Percentiles rank a stretch among this genome's conserved stretches.
phyloP scores from a whole-genome alignment of 306 rosid genomes.

The Quercus glauca region DNA sequence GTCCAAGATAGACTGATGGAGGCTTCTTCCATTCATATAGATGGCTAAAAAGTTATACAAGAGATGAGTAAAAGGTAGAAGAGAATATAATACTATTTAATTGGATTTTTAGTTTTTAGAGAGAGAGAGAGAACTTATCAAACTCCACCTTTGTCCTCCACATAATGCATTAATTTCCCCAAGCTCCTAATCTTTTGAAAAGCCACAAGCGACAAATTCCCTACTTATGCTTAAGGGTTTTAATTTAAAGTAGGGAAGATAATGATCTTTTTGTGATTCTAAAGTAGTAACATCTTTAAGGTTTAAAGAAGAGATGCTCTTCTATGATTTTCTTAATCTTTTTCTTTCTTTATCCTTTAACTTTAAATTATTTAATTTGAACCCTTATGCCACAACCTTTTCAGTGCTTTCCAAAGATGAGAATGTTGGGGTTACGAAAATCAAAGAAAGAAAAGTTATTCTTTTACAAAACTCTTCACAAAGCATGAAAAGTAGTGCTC shows the following conservation, averaged over 20 bases:
- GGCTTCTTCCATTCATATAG: slow-evolving; percentile 46
- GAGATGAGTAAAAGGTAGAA: slow-evolving; percentile 24
- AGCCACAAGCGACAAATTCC: slow-evolving; percentile 79
- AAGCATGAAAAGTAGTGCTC: slow-evolving; percentile 91
- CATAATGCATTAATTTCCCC: slow-evolving; percentile 39
- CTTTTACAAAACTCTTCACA: slow-evolving; percentile 66
- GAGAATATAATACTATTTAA: slow-evolving; percentile 28
- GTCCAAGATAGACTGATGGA: slow-evolving; percentile 33
- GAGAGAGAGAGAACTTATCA: slow-evolving; percentile 25
- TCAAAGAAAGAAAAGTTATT: slow-evolving; percentile 76
- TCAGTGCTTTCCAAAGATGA: slow-evolving; percentile 64
- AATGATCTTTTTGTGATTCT: slow-evolving; percentile 84
- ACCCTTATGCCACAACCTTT: slow-evolving; percentile 59
- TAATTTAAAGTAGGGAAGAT: slow-evolving; percentile 62
- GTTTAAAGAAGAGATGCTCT: slow-evolving; percentile 74
- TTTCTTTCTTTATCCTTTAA: slow-evolving; percentile 20
- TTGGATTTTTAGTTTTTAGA: slow-evolving; percentile 10
- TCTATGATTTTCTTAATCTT: slow-evolving; percentile 51
- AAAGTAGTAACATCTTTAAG: slow-evolving; percentile 81
- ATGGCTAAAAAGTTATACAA: slow-evolving; percentile 30
- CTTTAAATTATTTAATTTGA: slow-evolving; percentile 41
- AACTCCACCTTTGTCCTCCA: slow-evolving; percentile 41
- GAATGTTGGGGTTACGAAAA: slow-evolving; percentile 84
- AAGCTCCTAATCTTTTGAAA: slow-evolving; percentile 56
- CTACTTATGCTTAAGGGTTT: slow-evolving; percentile 69